Evolutionary conservation across 2,329 filamentous ascomycete species (phyloP), one percentile per base, ranked within the genome.

Genomic region (Aspergillus sp.): DNA sequence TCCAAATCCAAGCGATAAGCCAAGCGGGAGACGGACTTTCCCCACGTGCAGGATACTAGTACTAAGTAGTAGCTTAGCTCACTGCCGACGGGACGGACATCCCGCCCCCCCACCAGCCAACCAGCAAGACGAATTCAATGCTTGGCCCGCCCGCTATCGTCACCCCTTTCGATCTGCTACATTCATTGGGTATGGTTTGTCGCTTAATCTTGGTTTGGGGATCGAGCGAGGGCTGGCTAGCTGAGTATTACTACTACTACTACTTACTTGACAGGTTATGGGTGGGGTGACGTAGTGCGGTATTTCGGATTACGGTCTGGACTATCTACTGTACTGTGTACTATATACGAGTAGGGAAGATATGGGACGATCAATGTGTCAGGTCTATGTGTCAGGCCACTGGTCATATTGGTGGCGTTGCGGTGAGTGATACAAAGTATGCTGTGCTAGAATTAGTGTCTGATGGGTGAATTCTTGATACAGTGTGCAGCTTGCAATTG

Each of bases 111-210:
- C 47, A 8, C 25, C 23, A 50, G 9, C 47, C 47, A 50, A 50
- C 47, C 47, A 50, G 28, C 47, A 28, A 4, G 10, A 36, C 32
- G 5, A 4, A 13, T 28, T 30, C 13, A 50, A 50, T n/a, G 47
- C 47, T 50, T 50, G 32, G 47, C 25, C 47, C 47, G 25, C 47
- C 25, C 10, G 47, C n/a, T 50, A 50, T 50, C 47, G 47, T 50
- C 47, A 50, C 23, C 47, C 12, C 10, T 12, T 25, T 25, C 47
- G 47, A 50, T 50, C 25, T n/a, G 47, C 15, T 15, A 2, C 47
- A 10, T 13, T 50, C 28, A 50, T 50, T 50, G 47, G 28, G 4
- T 19, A 28, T 6, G 19, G 25, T 4, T 28, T 28, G 17, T 50
- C 47, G 47, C 25, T 13, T 36, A 36, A 36, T 30, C 15, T 50